phyloP scores from a whole-genome alignment of 331 rosid genomes.

The Phaseolus coccineus region DNA sequence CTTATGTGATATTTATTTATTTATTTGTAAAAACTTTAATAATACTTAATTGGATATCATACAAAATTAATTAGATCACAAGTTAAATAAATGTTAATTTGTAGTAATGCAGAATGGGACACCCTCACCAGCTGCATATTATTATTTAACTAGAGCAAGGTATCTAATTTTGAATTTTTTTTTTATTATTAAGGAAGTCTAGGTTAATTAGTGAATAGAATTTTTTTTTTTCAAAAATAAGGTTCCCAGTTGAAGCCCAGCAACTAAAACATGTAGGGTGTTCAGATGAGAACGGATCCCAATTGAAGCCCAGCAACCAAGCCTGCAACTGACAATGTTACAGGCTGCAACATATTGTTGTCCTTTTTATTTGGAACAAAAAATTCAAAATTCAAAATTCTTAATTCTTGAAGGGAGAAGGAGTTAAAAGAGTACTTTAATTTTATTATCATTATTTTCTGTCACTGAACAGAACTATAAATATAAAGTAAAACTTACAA shows the following conservation, averaged over 20 bases:
- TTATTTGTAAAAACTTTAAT: too few species aligned
- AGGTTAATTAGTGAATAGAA: too few species aligned
- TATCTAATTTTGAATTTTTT: too few species aligned
- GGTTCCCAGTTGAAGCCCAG: slow-evolving; percentile 9
- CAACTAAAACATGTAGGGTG: neutral
- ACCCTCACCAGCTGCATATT: neutral
- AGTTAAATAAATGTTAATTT: neutral
- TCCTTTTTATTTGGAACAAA: neutral
- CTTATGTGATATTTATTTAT: too few species aligned
- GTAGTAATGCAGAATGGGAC: slow-evolving; percentile 5
- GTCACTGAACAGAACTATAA: too few species aligned
- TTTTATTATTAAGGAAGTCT: too few species aligned
- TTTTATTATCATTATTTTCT: neutral
- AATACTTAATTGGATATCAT: too few species aligned
- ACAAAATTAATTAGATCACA: too few species aligned
- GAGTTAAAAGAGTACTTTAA: neutral
- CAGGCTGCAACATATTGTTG: neutral
- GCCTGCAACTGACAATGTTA: neutral
- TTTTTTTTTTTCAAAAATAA: too few species aligned
- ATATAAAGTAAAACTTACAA: too few species aligned
- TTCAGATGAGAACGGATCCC: neutral
- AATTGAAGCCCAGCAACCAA: slow-evolving; percentile 3
- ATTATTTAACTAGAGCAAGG: neutral
- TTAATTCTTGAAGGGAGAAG: neutral
- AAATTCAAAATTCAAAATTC: neutral